Base-by-base conservation (phyloP, 805 yeast genomes). In the Millerozyma acaciae region DNA sequence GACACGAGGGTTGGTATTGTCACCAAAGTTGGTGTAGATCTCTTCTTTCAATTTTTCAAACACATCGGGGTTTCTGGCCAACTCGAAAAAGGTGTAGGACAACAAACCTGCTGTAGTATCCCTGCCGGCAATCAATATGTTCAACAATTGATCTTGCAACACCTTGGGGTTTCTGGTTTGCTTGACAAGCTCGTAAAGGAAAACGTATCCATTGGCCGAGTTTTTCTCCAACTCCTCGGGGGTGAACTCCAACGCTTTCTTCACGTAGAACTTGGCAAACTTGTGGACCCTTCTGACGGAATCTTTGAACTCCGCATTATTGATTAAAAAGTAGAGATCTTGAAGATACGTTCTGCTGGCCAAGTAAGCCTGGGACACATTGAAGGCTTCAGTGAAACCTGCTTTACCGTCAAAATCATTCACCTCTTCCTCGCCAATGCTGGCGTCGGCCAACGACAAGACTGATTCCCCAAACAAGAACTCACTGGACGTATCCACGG, bases 401-500 rank as follows among this genome's bases (percentile, higher is more conserved):
- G 26, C 27, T 22, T 35, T 50, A 9, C 57, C 55, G 17, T 50
- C 57, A 28, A 52, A 44, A 25, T 48, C 49, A 5, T 39, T 34
- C 3, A 35, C 37, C 19, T 53, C 43, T 3, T 43, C 39, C 16
- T 34, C 32, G 5, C 55, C 58, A 22, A 57, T 50, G 4, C 48
- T 38, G 16, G 22, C 45, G 26, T 55, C 60, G 26, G 40, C 37
- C 19, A 61, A 50, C 6, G 57, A 40, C 18, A 42, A 50, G 18
- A 55, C 57, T 16, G 60, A 45, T 37, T 60, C 61, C 12, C 70
- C 70, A 43, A 65, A 62, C 33, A 65, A 50, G 41, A 65, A 62
- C 38, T 63, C 70, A 5, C 66, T 48, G 5, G 69, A 55, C 16
- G 68, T 53, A 43, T 65, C 70, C 32, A 65, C 54, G 8, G 70